These are phyloP conservation scores for Piper longum DNA, from an alignment of 164 flowering plant species.

Conservation along the genomic window DNA sequence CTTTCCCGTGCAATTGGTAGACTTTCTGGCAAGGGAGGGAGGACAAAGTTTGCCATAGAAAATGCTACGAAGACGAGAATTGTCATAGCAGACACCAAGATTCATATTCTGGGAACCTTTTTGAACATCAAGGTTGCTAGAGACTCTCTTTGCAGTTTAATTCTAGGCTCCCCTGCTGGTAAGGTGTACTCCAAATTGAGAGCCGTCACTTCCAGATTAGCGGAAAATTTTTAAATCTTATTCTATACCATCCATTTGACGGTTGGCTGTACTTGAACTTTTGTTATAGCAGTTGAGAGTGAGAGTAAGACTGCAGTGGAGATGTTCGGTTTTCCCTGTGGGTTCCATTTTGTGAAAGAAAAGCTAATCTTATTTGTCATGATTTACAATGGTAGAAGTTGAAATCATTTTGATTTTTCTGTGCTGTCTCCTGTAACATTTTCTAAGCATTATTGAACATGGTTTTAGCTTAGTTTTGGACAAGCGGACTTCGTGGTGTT, in stretches of 20 bases:
- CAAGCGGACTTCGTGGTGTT: too few species aligned
- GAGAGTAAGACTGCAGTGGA: not conserved
- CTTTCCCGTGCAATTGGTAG: slow-evolving; percentile 29
- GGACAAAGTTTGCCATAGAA: slow-evolving; percentile 26
- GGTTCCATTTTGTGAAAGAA: not conserved
- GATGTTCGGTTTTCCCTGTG: not conserved
- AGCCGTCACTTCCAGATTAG: slow-evolving; percentile 22
- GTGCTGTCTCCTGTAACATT: too few species aligned
- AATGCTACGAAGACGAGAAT: slow-evolving; percentile 20
- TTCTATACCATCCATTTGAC: too few species aligned
- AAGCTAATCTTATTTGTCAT: not conserved
- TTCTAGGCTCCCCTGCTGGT: slow-evolving; percentile 28
- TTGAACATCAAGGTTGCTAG: slow-evolving; percentile 25
- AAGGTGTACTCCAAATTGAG: slow-evolving; percentile 29
- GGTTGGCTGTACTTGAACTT: not conserved
- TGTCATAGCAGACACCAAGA: slow-evolving; percentile 21
- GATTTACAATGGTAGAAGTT: too few species aligned
- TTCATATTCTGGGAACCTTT: slow-evolving; percentile 24
- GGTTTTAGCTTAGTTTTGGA: too few species aligned
- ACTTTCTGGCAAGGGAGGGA: slow-evolving; percentile 27
- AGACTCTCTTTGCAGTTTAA: slow-evolving; percentile 26
- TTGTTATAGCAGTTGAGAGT: not conserved
- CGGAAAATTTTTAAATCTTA: slow-evolving; percentile 21
- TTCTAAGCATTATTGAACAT: too few species aligned
- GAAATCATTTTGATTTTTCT: too few species aligned